Percentiles rank a stretch among this genome's conserved stretches.
Evolutionary conservation across 1,284 basidiomycete genomes (phyloP).

Genomic region (Melampsora larici-populina): DNA sequence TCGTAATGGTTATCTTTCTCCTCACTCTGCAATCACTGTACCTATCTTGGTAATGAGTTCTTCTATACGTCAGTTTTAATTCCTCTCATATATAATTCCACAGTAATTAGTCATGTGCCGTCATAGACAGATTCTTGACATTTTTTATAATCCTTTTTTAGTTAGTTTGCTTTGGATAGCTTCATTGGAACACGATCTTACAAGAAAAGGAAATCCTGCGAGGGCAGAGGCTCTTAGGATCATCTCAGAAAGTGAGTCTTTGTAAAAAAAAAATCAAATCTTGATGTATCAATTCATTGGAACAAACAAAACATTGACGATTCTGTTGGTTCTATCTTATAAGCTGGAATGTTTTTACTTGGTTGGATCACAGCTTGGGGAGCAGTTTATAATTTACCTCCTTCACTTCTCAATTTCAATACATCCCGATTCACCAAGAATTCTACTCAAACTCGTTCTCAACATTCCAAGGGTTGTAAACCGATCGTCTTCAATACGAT

Average conservation of each 20-base stretch:
- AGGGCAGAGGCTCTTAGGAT: not conserved
- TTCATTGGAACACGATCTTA: too few species aligned
- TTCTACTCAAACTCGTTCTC: not conserved
- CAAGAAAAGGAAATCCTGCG: too few species aligned
- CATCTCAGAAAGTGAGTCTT: not conserved
- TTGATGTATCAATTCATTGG: not conserved
- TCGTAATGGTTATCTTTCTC: conserved; percentile 1
- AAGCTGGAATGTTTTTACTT: not conserved
- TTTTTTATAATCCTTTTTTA: too few species aligned
- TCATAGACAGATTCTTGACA: too few species aligned
- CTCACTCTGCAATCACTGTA: not conserved
- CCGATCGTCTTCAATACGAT: not conserved
- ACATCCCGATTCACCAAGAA: not conserved
- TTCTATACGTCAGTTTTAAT: not conserved
- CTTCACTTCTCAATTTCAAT: not conserved
- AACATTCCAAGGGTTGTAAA: not conserved
- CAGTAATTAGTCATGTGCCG: too few species aligned
- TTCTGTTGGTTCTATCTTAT: not conserved
- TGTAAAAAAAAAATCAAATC: not conserved
- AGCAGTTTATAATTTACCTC: not conserved
- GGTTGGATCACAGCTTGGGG: conserved; percentile 5
- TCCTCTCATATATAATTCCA: not conserved
- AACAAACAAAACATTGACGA: not conserved
- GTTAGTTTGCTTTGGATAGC: too few species aligned
- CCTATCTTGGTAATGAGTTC: not conserved